These are phyloP conservation scores for Candida maris DNA, from an alignment of 805 yeast genomes.

Conservation along the genomic window DNA sequence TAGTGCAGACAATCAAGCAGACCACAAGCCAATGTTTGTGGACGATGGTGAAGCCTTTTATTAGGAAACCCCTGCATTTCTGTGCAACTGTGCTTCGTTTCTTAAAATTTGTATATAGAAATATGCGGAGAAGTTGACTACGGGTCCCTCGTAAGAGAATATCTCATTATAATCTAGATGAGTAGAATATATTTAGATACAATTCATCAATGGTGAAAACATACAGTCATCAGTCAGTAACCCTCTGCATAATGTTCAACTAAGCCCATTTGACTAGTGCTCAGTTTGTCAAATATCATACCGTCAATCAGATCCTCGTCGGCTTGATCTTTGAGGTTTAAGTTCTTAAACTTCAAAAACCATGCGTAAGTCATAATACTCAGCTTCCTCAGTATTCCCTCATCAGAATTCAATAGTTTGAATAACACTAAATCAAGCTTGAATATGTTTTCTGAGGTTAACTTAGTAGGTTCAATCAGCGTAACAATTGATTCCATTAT, in stretches of 20 bases:
- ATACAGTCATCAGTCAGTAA: no score
- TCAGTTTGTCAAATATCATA: constrained; percentile 35
- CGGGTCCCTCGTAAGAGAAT: not conserved
- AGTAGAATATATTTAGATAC: no score
- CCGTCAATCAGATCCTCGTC: constrained; percentile 25
- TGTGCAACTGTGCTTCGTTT: not conserved
- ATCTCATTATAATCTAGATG: not conserved
- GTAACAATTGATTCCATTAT: constrained; percentile 12
- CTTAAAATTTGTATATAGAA: constrained; percentile 15
- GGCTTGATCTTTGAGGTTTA: constrained; percentile 10
- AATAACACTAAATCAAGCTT: constrained; percentile 32
- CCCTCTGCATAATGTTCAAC: constrained; percentile 43
- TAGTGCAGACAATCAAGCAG: constrained; percentile 40
- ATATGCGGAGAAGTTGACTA: not conserved
- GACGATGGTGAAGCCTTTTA: constrained; percentile 36
- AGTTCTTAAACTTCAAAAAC: constrained; percentile 14
- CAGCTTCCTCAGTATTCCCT: constrained; percentile 36
- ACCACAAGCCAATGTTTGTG: constrained; percentile 33
- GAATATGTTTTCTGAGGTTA: constrained; percentile 23
- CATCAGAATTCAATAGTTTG: constrained; percentile 28
- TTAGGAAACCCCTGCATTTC: constrained; percentile 8
- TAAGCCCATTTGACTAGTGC: constrained; percentile 42
- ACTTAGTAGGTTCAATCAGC: constrained; percentile 7
- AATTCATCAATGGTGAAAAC: no score
- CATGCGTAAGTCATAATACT: constrained; percentile 39